phyloP scores from a whole-genome alignment of 2,329 filamentous ascomycete genomes.

The Verticillium longisporum region DNA sequence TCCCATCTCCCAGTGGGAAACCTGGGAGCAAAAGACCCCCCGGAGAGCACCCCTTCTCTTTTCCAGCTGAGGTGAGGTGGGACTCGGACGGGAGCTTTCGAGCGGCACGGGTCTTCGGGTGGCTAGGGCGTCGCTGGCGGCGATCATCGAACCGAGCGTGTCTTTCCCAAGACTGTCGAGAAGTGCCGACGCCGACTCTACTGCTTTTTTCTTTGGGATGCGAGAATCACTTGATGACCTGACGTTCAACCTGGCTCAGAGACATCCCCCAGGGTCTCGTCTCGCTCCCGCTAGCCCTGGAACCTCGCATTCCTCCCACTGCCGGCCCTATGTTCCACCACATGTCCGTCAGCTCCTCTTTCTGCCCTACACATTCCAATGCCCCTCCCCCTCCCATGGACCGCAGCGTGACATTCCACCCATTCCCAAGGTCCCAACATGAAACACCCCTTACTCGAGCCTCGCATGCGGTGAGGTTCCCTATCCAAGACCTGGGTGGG shows the following conservation, averaged over 20 bases:
- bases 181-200: too few relatives aligned
- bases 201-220: too few relatives aligned
- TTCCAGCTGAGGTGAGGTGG: neutral
- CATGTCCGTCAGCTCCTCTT: neutral
- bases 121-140: neutral
- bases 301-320: neutral
- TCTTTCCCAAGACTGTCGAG: neutral
- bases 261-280: neutral
- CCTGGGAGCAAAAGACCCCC: neutral
- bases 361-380: neutral
- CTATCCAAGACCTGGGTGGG: neutral
- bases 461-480: neutral
- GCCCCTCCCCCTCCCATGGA: neutral
- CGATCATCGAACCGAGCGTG: neutral
- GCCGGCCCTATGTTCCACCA: neutral
- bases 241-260: constrained; percentile 1
- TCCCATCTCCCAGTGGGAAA: neutral
- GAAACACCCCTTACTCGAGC: neutral
- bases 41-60: neutral
- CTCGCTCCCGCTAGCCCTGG: neutral
- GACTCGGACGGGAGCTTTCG: neutral
- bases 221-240: neutral
- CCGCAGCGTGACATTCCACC: neutral
- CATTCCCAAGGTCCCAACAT: neutral
- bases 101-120: neutral